These are phyloP conservation scores for Marsdenia floribunda DNA, from an alignment of 257 asterid species.

Conservation along the genomic window DNA sequence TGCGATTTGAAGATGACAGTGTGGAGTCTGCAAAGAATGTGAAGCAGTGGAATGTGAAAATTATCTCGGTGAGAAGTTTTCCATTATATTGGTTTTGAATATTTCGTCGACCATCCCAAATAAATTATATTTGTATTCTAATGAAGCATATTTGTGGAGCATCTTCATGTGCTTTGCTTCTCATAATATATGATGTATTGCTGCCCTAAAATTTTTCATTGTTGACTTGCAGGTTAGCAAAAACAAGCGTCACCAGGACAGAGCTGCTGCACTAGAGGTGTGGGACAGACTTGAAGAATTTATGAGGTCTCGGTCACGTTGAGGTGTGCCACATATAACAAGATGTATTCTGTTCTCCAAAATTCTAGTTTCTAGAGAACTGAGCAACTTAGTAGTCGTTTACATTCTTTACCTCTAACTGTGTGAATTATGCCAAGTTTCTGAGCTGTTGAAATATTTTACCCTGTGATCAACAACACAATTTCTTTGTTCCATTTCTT, in stretches of 20 bases:
- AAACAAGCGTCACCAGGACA: conserved; percentile 92
- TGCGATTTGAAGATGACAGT: conserved; percentile 98
- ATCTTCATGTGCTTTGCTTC: background rate
- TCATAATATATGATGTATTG: background rate
- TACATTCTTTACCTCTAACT: background rate
- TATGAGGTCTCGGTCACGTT: conserved; percentile 88
- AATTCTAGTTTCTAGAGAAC: background rate
- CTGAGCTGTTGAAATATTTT: background rate
- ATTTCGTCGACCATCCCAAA: background rate
- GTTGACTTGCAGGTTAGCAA: conserved; percentile 70
- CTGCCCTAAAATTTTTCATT: background rate
- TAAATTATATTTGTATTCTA: background rate
- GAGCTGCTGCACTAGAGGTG: conserved; percentile 99
- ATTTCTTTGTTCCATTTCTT: background rate
- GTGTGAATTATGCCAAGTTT: background rate
- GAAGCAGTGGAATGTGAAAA: conserved; percentile 99
- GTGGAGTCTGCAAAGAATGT: conserved; percentile 88
- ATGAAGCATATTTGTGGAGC: background rate
- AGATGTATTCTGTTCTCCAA: background rate
- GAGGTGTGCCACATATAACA: conserved; percentile 33
- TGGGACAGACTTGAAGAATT: conserved; percentile 99
- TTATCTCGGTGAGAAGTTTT: conserved; percentile 64
- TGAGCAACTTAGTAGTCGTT: background rate
- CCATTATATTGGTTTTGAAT: background rate
- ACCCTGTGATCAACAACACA: background rate